A percentile compares a stretch with the other conserved stretches of the same genome.
phyloP scores from a whole-genome alignment of 2,329 filamentous ascomycete species.

The Chaetomium sp. region DNA sequence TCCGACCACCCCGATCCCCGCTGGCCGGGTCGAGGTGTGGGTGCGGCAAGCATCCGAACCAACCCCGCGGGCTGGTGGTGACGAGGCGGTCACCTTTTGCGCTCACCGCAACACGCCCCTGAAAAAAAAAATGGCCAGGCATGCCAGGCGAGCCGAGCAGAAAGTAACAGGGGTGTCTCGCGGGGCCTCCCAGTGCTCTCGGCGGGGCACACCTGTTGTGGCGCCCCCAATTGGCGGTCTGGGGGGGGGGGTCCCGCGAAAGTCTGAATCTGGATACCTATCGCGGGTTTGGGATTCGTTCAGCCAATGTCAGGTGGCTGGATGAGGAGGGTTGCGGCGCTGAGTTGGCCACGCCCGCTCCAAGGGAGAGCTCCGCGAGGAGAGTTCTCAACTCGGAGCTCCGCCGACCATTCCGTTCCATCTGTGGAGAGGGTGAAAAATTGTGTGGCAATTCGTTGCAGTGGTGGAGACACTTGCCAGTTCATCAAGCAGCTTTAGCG shows the following conservation, averaged over 20 bases:
- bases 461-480: slow-evolving; percentile 3
- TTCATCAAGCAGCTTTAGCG: slow-evolving; percentile 13
- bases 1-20: neutral
- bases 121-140: neutral
- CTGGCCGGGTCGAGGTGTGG: neutral
- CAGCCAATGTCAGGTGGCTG: slow-evolving; percentile 2
- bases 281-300: neutral
- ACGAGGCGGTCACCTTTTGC: slow-evolving; percentile 5
- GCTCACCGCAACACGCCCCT: slow-evolving; percentile 11
- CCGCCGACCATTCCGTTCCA: neutral
- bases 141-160: no score
- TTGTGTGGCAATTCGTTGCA: neutral
- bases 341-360: slow-evolving; percentile 7
- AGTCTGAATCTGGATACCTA: no score
- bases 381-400: no score
- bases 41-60: slow-evolving; percentile 7
- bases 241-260: neutral
- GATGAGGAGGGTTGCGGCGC: neutral
- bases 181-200: neutral
- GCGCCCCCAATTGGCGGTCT: slow-evolving; percentile 4
- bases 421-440: neutral
- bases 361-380: no score
- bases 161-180: neutral
- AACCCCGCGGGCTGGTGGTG: neutral
- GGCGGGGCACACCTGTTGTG: slow-evolving; percentile 1